Base-by-base conservation (phyloP, 371 early-diverging fungal genomes). In the Lichtheimia ornata region DNA sequence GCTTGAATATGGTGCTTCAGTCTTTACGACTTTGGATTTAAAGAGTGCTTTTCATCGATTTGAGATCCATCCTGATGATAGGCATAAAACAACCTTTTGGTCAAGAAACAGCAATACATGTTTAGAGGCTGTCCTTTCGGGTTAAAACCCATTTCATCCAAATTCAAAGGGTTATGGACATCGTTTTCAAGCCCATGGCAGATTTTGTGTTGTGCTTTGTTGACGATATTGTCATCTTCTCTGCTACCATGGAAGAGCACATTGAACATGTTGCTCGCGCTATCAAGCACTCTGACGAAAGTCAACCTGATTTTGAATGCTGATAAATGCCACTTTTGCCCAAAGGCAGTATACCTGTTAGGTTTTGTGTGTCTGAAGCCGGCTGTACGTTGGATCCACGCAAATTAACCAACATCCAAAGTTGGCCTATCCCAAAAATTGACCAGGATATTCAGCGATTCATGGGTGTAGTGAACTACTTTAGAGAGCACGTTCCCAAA, bases 401-500 rank as follows among this genome's bases (percentile, higher is more conserved):
- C 7, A 74, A 74, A 53, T 52, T 70, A 0, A 50, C 30, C 5
- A 67, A 64, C 20, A 44, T 68, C 2, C 53, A 53, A 17, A 22
- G 50, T 1, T 67, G 67, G 61, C 64, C 63, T 3, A 14, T 22
- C 1, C 63, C 69, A 3, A 4, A 18, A 24, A 65, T 61, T 4
- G 65, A 61, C 13, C 59, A 67, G n/a, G 58, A 69, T 15, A 54
- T 71, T 1, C 62, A 66, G 25, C 55, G 54, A 22, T 73, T 69
- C 28, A 11, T 65, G 20, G 73, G 70, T 6, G 47, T 64, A 22
- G 55, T 70, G 43, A 75, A 73, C 30, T 75, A 61, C 50, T 79
- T 74, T 45, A 15, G 67, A 13, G 65, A 63, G 12, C 62, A 64
- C 43, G 59, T 73, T 69, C 22, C 71, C 0, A 40, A 62, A 0